Evolutionary conservation across 163 green algal species (phyloP), one percentile per base, ranked within the genome.

Genomic region (Prototheca stagnorum): DNA sequence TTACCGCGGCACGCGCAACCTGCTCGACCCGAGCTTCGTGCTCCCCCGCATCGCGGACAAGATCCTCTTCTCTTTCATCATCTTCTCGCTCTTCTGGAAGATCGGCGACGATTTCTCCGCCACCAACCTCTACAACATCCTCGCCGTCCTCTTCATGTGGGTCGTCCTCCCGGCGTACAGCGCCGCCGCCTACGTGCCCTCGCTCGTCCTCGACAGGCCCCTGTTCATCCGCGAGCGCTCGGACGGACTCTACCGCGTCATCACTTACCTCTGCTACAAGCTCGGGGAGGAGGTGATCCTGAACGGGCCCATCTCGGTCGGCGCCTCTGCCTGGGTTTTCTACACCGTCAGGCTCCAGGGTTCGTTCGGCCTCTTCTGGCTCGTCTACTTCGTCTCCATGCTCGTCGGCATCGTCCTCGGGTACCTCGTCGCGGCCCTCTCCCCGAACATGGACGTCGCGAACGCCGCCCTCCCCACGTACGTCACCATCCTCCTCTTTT

Each of bases 231-330:
- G 53, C 56, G 31, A 37, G 12, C 9, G 31, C 11, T 9, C 31
- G 12, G 31, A 37, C 31, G 31, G 31, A 9, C 31, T 37, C 31
- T 37, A 37, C 31, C 47, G 65, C 11, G 60, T 75, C 9, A 65
- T 85, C 47, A 85, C 77, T 21, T 91, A 89, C 67, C 70, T 93
- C 34, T 41, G 67, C 4, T 48, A 35, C 49, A 92, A 90, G 45
- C 52, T 81, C 19, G 12, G 62, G 2, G 72, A 75, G 37, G 73
- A 82, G 60, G 52, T 81, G 20, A 12, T 58, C 31, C 17, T 77
- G 29, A 56, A 59, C 2, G 28, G 70, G 1, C 3, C 79, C 1
- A 35, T 42, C 27, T 60, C 48, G 6, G 40, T 79, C 16, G 27
- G 56, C 36, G 49, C 71, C 9, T 54, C 19, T 48, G 41, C 59